Conservation (phyloP, 2,329 filamentous ascomycete genomes). For the Hypoxylon rubiginosum region DNA sequence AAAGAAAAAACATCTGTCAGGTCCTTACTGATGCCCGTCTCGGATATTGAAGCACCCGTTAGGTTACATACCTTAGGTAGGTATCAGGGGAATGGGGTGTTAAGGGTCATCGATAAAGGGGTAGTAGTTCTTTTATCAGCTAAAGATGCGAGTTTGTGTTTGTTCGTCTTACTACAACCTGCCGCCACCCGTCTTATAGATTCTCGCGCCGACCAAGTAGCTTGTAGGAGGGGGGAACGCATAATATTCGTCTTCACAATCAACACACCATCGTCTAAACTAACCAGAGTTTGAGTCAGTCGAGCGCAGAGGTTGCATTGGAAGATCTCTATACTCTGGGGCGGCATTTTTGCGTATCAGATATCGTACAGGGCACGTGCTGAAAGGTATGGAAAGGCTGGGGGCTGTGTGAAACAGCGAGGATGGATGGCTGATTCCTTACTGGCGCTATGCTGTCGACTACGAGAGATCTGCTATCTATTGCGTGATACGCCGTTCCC, state of each 20-base stretch:
- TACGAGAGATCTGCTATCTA: neutral
- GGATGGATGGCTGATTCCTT: no score
- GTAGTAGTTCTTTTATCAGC: neutral
- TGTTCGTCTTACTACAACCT: neutral
- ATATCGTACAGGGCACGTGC: constrained; percentile 7
- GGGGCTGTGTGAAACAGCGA: neutral
- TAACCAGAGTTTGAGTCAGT: neutral
- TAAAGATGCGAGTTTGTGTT: neutral
- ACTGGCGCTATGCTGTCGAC: neutral
- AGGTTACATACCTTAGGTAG: constrained; percentile 10
- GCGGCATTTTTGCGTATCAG: neutral
- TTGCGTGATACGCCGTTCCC: neutral
- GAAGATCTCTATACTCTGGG: neutral
- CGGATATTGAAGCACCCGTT: neutral
- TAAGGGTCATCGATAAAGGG: neutral
- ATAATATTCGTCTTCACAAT: neutral
- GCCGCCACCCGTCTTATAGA: neutral
- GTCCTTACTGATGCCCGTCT: neutral
- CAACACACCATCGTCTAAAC: constrained; percentile 1
- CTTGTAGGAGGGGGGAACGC: neutral
- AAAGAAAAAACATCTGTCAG: neutral
- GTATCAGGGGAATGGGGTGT: neutral
- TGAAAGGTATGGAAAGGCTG: constrained; percentile 2
- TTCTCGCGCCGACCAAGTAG: neutral
- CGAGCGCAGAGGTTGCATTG: constrained; percentile 7